Base-by-base conservation (phyloP, 495 filamentous ascomycete genomes). In the Penicillium alfredii region DNA sequence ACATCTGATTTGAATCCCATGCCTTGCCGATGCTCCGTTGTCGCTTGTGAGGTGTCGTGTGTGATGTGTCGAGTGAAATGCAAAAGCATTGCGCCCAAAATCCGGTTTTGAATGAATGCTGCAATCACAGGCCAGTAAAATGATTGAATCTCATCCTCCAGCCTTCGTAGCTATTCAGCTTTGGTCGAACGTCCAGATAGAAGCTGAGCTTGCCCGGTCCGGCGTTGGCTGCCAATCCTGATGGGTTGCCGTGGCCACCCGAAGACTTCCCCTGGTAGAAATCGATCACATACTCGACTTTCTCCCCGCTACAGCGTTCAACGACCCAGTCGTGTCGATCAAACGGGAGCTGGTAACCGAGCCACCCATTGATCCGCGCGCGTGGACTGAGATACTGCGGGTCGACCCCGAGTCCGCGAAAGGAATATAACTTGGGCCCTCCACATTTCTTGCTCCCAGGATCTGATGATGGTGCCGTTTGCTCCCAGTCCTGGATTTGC, bases 271-370 rank as follows among this genome's bases (percentile, higher is more conserved):
- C 92, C 19, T 82, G 76, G 58, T 98, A 98, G 57, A 97, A 98
- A 63, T 98, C 92, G 61, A 98, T 98, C 16, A 98, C 80, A 56
- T 98, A 98, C 54, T 96, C 92, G 25, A 98, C 63, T 47, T 72
- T 72, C 47, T 77, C 82, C n/a, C 88, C 90, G 47, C 48, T 63
- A 42, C 92, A 96, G 39, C 92, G 69, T 60, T 97, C 89, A 7
- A 98, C 81, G 10, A 94, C 82, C 92, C 92, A 97, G 62, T 98
- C 92, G 54, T 98, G 92, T 32, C 92, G 73, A 64, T 98, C 92
- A 58, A 98, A 98, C 26, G 92, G 92, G 22, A 76, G 67, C 55
- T 86, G 78, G 63, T 96, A 96, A 12, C 92, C 92, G 41, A 95
- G 61, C 34, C 85, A 62, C 6, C 77, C 83, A 53, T 93, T 88